Conservation (phyloP, 495 filamentous ascomycete species). For the Zalerion maritima region DNA sequence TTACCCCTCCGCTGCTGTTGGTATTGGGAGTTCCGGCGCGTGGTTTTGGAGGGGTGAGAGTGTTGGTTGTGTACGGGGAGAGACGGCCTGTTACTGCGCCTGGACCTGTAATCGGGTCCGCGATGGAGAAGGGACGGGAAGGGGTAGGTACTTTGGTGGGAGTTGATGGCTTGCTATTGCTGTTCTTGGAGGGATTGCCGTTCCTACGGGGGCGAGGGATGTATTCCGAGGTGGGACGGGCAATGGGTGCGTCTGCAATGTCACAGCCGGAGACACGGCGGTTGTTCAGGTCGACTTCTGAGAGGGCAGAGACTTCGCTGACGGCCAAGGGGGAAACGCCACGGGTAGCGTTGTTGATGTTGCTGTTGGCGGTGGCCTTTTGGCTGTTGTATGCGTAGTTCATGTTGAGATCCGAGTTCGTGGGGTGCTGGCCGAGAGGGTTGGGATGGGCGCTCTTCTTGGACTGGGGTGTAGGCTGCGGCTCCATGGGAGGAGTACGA, state of each 20-base stretch:
- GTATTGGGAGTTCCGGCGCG: too few relatives aligned
- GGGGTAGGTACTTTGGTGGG: too few relatives aligned
- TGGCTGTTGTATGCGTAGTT: too few relatives aligned
- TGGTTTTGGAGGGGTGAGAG: too few relatives aligned
- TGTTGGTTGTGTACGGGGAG: too few relatives aligned
- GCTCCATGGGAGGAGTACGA: constrained; percentile 9
- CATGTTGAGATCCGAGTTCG: too few relatives aligned
- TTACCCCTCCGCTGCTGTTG: too few relatives aligned
- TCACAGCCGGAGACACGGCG: constrained; percentile 20
- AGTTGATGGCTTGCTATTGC: neutral
- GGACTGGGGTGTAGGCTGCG: constrained; percentile 9
- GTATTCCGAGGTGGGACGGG: neutral
- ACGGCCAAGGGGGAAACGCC: constrained; percentile 11
- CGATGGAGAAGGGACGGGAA: too few relatives aligned
- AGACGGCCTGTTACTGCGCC: too few relatives aligned
- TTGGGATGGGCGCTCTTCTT: constrained; percentile 24
- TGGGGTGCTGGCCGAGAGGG: constrained; percentile 30
- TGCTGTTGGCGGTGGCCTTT: constrained; percentile 5
- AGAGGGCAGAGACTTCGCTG: constrained; percentile 17
- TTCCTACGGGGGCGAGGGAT: neutral
- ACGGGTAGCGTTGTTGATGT: constrained; percentile 3
- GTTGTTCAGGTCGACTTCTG: constrained; percentile 27
- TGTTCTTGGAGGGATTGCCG: neutral
- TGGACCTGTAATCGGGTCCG: too few relatives aligned
- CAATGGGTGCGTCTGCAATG: constrained; percentile 13